These are phyloP conservation scores for Rhododendron ferrugineum DNA, from an alignment of 148 eudicot genomes.

Conservation along the genomic window DNA sequence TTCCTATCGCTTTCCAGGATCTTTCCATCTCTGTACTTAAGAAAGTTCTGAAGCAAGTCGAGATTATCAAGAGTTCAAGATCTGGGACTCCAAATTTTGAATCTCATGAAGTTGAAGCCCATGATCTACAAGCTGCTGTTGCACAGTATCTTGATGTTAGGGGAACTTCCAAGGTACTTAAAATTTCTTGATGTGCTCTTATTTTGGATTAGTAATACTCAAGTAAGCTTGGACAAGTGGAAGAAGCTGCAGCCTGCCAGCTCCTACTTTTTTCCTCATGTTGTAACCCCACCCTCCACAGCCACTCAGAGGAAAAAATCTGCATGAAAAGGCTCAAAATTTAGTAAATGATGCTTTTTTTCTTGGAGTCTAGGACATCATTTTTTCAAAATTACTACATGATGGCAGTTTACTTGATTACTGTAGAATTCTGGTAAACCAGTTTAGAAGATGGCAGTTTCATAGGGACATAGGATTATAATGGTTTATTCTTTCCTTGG, in stretches of 20 bases:
- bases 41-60: constrained; percentile 76
- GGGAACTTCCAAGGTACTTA: constrained; percentile 81
- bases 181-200: constrained; percentile 6
- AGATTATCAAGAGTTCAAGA: constrained; percentile 72
- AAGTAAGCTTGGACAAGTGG: not conserved
- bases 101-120: constrained; percentile 80
- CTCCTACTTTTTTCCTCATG: not conserved
- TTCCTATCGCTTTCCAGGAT: constrained; percentile 45
- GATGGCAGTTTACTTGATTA: not conserved
- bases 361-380: not conserved
- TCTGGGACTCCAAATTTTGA: constrained; percentile 88
- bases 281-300: not conserved
- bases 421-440: not conserved
- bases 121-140: constrained; percentile 77
- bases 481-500: not conserved
- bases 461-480: not conserved
- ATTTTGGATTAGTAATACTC: not conserved
- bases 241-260: not conserved
- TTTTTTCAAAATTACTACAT: not conserved
- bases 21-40: constrained; percentile 59
- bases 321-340: not conserved
- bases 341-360: not conserved
- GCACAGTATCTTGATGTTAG: constrained; percentile 72
- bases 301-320: not conserved
- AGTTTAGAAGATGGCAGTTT: not conserved